Conservation (phyloP, 305 asterid species). For the Fraxinus albicans region DNA sequence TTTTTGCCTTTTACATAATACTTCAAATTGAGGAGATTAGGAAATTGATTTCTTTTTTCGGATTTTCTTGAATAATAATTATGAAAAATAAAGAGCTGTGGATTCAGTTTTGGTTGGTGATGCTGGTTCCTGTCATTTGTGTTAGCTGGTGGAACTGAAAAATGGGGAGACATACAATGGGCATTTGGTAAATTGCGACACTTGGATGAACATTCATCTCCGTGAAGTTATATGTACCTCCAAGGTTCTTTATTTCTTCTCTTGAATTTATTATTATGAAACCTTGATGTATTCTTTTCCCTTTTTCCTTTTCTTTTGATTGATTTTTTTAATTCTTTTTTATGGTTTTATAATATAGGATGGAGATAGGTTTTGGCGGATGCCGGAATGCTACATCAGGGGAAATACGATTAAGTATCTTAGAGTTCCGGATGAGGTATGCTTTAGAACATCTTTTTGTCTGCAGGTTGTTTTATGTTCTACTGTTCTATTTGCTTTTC, state of each 20-base stretch:
- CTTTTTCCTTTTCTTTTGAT: neutral
- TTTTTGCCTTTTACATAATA: neutral
- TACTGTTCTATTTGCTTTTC: neutral
- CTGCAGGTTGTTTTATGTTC: neutral
- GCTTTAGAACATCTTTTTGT: neutral
- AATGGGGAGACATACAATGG: conserved; percentile 79
- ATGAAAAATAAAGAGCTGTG: neutral
- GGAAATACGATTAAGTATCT: conserved; percentile 63
- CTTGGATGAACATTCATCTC: conserved; percentile 79
- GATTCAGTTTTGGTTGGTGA: neutral
- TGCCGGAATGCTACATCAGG: conserved; percentile 64
- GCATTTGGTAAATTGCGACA: conserved; percentile 62
- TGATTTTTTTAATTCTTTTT: neutral
- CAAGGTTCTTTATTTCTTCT: conserved; percentile 34
- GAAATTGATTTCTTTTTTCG: neutral
- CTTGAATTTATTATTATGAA: neutral
- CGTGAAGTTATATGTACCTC: conserved; percentile 75
- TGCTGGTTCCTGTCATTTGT: neutral
- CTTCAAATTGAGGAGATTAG: neutral
- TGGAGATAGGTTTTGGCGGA: conserved; percentile 64
- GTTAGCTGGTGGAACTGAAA: conserved; percentile 65
- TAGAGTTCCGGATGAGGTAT: conserved; percentile 63
- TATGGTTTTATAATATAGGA: conserved; percentile 32
- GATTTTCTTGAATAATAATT: neutral
- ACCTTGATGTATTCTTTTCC: neutral